Evolutionary conservation across 805 yeast species (phyloP).

Genomic region (Cyberlindnera misumaiensis): DNA sequence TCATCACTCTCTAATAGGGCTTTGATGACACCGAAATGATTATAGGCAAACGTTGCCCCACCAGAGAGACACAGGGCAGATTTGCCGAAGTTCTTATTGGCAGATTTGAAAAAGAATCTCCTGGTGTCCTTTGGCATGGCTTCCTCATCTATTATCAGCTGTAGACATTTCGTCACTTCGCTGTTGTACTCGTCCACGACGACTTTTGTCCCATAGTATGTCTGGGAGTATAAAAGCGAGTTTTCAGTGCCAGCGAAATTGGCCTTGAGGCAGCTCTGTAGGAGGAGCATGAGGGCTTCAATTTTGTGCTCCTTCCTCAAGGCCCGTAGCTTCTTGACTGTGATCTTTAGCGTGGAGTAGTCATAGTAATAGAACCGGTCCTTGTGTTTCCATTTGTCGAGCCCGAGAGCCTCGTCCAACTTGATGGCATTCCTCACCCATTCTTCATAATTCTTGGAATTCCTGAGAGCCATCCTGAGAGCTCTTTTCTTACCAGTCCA

Average conservation of each 20-base stretch:
- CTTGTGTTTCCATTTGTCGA: conserved; percentile 58
- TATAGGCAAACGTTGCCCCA: conserved; percentile 73
- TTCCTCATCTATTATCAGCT: conserved; percentile 33
- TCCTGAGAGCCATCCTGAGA: conserved; percentile 43
- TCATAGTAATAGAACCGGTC: conserved; percentile 64
- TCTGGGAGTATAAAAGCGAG: conserved; percentile 61
- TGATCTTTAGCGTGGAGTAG: conserved; percentile 47
- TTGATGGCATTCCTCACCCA: conserved; percentile 54
- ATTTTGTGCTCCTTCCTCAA: conserved; percentile 22
- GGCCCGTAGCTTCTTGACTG: conserved; percentile 34
- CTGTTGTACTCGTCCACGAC: conserved; percentile 48
- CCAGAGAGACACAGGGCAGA: conserved; percentile 71
- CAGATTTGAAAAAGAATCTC: conserved; percentile 45
- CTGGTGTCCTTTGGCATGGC: conserved; percentile 35
- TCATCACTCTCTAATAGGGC: conserved; percentile 62
- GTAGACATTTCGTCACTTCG: conserved; percentile 44
- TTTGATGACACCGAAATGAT: conserved; percentile 70
- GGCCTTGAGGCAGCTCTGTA: conserved; percentile 62
- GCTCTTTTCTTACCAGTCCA: conserved; percentile 53
- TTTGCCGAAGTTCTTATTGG: conserved; percentile 61
- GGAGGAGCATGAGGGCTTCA: conserved; percentile 44
- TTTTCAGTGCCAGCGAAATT: conserved; percentile 80
- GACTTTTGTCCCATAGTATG: conserved; percentile 68
- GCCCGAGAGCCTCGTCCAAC: conserved; percentile 50
- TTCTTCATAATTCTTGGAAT: conserved; percentile 46